These are phyloP conservation scores for sweet orange (Citrus sinensis) DNA, from an alignment of 345 rosid species.

Conservation along the genomic window DNA sequence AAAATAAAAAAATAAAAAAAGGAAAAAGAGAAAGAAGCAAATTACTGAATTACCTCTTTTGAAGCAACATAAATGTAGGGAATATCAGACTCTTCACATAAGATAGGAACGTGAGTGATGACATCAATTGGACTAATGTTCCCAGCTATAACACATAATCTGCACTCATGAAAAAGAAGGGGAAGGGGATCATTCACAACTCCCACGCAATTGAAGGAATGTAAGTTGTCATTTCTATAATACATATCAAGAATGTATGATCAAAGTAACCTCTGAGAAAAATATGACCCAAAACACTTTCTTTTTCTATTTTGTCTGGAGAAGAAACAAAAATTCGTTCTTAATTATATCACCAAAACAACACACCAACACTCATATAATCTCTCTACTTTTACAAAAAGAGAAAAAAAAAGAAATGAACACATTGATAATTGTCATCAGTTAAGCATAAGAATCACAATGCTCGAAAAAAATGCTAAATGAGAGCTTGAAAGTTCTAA, in stretches of 20 bases:
- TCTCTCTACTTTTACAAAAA: background rate
- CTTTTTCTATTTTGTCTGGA: background rate
- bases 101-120: slow-evolving; percentile 87
- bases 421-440: background rate
- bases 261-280: background rate
- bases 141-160: slow-evolving; percentile 91
- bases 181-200: background rate
- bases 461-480: background rate
- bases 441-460: background rate
- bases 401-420: too few relatives aligned
- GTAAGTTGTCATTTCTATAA: background rate
- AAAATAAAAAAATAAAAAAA: too few relatives aligned
- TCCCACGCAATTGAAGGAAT: background rate
- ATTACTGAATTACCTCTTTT: slow-evolving; percentile 63
- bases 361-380: background rate
- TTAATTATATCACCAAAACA: background rate
- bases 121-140: slow-evolving; percentile 98
- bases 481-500: background rate
- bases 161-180: slow-evolving; percentile 24
- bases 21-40: background rate
- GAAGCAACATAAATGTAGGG: slow-evolving; percentile 86
- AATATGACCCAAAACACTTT: background rate
- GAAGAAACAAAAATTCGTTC: background rate
- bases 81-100: slow-evolving; percentile 83
- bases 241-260: background rate